These are phyloP conservation scores for Ophiocordyceps sinensis DNA, from an alignment of 2,329 filamentous ascomycete species.

Conservation along the genomic window DNA sequence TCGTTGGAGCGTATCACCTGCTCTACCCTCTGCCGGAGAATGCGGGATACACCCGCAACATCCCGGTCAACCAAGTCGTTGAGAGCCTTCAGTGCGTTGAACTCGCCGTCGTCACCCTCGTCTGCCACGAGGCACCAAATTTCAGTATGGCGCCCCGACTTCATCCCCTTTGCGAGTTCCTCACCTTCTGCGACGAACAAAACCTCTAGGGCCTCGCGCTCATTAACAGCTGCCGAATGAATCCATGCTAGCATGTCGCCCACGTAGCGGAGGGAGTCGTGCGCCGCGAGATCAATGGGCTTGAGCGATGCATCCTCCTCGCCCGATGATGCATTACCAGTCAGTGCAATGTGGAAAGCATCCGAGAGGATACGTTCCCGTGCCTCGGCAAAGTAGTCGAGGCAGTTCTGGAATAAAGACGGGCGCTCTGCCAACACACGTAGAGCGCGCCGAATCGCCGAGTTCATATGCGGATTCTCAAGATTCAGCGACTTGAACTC, in stretches of 20 bases:
- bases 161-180: constrained; percentile 70
- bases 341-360: constrained; percentile 77
- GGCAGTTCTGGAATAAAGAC: constrained; percentile 79
- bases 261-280: constrained; percentile 81
- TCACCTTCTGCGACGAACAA: constrained; percentile 85
- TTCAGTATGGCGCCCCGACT: constrained; percentile 67
- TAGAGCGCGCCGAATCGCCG: constrained; percentile 68
- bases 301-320: constrained; percentile 52
- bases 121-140: constrained; percentile 60
- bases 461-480: constrained; percentile 85
- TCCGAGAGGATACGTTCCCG: constrained; percentile 78
- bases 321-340: constrained; percentile 48
- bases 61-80: constrained; percentile 80
- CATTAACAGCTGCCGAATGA: constrained; percentile 86
- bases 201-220: constrained; percentile 80
- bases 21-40: constrained; percentile 81
- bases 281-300: constrained; percentile 85
- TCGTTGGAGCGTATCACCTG: constrained; percentile 88
- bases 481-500: constrained; percentile 88
- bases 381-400: constrained; percentile 86
- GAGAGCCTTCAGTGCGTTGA: constrained; percentile 70
- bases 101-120: constrained; percentile 41
- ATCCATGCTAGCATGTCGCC: constrained; percentile 98
- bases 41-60: constrained; percentile 62
- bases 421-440: constrained; percentile 81